Percentiles rank a stretch among this genome's conserved stretches.
Conservation (phyloP, 2,329 filamentous ascomycete genomes). For the Fusarium siculi region DNA sequence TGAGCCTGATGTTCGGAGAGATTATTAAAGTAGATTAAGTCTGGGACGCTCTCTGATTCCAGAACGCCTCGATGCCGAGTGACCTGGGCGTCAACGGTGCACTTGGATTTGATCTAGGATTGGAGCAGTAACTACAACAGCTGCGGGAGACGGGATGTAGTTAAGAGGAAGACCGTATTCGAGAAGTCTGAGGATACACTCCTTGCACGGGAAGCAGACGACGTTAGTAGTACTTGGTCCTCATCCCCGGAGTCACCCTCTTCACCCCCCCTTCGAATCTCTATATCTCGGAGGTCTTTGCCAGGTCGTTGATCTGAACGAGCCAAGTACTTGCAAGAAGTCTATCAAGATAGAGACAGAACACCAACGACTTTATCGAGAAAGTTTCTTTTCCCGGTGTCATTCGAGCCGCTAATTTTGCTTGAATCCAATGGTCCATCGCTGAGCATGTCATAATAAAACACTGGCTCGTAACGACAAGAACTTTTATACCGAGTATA, state of each 20-base stretch:
- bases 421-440: not conserved
- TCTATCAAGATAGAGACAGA: not conserved
- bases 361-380: not conserved
- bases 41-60: not conserved
- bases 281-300: not conserved
- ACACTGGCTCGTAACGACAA: not conserved
- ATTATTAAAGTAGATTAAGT: too few relatives aligned
- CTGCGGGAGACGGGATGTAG: too few relatives aligned
- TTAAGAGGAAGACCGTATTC: not conserved
- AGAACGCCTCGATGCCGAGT: not conserved
- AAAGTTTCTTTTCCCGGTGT: not conserved
- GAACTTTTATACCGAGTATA: rapidly evolving
- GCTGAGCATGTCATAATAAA: too few relatives aligned
- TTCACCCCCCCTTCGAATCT: not conserved
- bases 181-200: not conserved
- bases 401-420: rapidly evolving
- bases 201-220: not conserved
- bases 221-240: too few relatives aligned
- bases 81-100: not conserved
- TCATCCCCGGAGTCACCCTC: too few relatives aligned
- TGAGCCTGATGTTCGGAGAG: too few relatives aligned
- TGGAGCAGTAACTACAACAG: not conserved
- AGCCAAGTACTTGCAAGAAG: not conserved
- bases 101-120: not conserved
- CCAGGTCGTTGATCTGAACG: not conserved